A percentile compares a stretch with the other conserved stretches of the same genome.
Evolutionary conservation across 2,329 filamentous ascomycete genomes (phyloP).

Genomic region (Diaporthe amygdali): DNA sequence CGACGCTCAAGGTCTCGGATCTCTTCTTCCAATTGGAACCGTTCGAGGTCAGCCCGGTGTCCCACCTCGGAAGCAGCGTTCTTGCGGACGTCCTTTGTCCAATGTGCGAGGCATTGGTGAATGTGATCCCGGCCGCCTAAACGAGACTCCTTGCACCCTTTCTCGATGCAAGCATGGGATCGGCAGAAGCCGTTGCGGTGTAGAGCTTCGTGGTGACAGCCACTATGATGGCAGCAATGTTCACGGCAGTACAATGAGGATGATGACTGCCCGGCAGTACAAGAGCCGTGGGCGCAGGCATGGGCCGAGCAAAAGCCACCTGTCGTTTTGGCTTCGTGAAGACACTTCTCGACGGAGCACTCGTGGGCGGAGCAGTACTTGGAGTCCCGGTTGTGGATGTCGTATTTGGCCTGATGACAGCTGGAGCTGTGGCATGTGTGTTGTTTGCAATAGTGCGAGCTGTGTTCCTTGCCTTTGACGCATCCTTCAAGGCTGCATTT

Average conservation of each 20-base stretch:
- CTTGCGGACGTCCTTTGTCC: neutral
- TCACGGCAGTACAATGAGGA: neutral
- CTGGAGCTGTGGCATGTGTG: constrained; percentile 15
- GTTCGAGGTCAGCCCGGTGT: neutral
- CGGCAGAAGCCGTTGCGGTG: constrained; percentile 20
- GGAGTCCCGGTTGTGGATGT: constrained; percentile 12
- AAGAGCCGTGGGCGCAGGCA: constrained; percentile 12
- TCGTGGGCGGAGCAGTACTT: constrained; percentile 22
- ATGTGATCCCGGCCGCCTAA: constrained; percentile 7
- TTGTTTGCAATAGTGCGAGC: constrained; percentile 20
- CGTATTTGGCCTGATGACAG: constrained; percentile 16
- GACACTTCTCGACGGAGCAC: constrained; percentile 3
- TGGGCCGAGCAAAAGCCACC: constrained; percentile 15
- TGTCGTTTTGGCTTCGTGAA: neutral
- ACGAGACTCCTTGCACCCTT: neutral
- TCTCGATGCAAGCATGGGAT: constrained; percentile 7
- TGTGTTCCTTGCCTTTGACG: neutral
- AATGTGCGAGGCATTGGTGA: constrained; percentile 16
- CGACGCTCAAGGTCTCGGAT: neutral
- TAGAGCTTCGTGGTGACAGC: neutral
- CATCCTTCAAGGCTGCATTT: constrained; percentile 23
- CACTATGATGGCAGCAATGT: constrained; percentile 13
- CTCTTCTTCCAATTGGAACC: constrained; percentile 5
- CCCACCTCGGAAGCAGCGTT: neutral
- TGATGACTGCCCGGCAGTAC: neutral